Percentiles rank a stretch among this genome's conserved stretches.
phyloP scores from a whole-genome alignment of 768 basidiomycete species.

The Leccinum subgranulosum region DNA sequence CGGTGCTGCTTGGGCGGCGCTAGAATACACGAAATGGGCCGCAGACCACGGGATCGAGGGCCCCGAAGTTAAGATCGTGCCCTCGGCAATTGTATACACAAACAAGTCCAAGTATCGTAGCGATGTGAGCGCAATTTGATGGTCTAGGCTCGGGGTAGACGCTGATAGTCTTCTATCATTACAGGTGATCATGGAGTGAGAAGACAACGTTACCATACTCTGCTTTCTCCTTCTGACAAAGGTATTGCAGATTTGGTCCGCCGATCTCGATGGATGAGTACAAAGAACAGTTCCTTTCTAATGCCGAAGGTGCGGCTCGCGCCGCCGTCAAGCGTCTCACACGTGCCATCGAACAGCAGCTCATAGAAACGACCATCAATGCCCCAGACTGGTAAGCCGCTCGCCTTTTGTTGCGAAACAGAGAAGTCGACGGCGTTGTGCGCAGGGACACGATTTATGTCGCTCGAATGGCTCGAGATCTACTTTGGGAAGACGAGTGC shows the following conservation, averaged over 20 bases:
- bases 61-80: slow-evolving; percentile 59
- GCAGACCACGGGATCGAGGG: slow-evolving; percentile 50
- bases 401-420: slow-evolving; percentile 5
- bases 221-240: slow-evolving; percentile 9
- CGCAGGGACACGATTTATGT: slow-evolving; percentile 85
- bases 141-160: not conserved
- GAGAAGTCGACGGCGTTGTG: slow-evolving; percentile 20
- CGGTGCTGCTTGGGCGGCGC: slow-evolving; percentile 90
- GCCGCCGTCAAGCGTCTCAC: slow-evolving; percentile 87
- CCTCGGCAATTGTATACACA: slow-evolving; percentile 89
- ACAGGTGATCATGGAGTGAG: slow-evolving; percentile 74
- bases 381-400: slow-evolving; percentile 84
- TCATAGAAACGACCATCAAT: slow-evolving; percentile 81
- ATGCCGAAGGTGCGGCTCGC: slow-evolving; percentile 63
- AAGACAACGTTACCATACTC: slow-evolving; percentile 8
- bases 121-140: slow-evolving; percentile 55
- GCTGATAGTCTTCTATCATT: slow-evolving; percentile 16
- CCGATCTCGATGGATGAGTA: slow-evolving; percentile 77
- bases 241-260: slow-evolving; percentile 63
- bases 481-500: slow-evolving; percentile 86
- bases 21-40: slow-evolving; percentile 87
- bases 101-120: slow-evolving; percentile 96
- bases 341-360: slow-evolving; percentile 61
- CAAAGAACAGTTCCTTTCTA: slow-evolving; percentile 73
- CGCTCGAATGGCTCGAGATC: slow-evolving; percentile 88